Evolutionary conservation across 768 basidiomycete species (phyloP).

Genomic region (Pleurotus pulmonarius): DNA sequence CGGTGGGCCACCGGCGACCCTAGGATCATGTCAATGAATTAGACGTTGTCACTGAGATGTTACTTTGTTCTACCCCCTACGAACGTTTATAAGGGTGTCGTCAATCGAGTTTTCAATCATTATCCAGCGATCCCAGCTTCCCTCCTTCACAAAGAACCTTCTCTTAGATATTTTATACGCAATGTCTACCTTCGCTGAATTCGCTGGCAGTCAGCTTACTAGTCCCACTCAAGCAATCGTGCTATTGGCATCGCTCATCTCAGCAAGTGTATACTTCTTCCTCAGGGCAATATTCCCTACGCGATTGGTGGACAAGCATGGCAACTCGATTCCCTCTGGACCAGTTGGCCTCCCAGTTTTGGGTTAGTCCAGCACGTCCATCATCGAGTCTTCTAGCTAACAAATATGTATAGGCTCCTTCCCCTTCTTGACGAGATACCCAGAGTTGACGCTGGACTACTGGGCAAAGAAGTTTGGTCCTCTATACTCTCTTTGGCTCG

Average conservation of each 20-base stretch:
- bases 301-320: constrained; percentile 11
- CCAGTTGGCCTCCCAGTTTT: constrained; percentile 19
- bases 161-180: background rate
- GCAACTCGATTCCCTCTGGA: constrained; percentile 18
- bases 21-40: background rate
- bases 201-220: constrained; percentile 7
- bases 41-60: background rate
- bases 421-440: constrained; percentile 35
- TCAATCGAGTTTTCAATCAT: background rate
- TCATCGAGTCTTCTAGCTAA: background rate
- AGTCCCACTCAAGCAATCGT: constrained; percentile 7
- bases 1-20: background rate
- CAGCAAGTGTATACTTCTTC: constrained; percentile 18
- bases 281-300: background rate
- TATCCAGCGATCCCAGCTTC: background rate
- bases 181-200: constrained; percentile 2
- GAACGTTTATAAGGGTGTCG: background rate
- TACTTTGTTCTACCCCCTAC: background rate
- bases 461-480: constrained; percentile 43
- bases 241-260: constrained; percentile 19
- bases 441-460: constrained; percentile 36
- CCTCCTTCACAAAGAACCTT: background rate
- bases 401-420: constrained; percentile 23
- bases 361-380: constrained; percentile 11
- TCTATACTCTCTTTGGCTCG: constrained; percentile 42